Evolutionary conservation across 352 stramenopile genomes (phyloP).

Genomic region (Lagenidium sp.): DNA sequence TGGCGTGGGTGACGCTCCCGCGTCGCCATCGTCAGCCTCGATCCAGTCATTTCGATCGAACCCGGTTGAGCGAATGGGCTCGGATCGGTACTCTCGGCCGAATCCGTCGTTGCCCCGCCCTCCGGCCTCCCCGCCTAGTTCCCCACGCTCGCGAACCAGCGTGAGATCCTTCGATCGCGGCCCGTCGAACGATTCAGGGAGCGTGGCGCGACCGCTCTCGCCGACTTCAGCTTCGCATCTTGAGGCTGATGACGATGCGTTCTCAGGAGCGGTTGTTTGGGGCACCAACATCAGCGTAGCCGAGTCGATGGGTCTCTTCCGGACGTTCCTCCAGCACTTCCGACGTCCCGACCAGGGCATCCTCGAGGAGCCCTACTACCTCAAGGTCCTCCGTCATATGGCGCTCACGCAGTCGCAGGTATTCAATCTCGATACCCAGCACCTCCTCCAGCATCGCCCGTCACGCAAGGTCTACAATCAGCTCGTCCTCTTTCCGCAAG

Average conservation of each 20-base stretch:
- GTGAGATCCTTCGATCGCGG: conserved; percentile 7
- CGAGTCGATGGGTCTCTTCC: conserved; percentile 88
- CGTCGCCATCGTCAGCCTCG: conserved; percentile 32
- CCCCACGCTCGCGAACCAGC: conserved; percentile 32
- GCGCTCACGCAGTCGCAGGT: conserved; percentile 75
- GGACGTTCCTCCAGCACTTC: conserved; percentile 86
- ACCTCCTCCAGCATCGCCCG: conserved; percentile 75
- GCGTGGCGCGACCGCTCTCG: conserved; percentile 15
- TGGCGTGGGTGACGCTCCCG: conserved; percentile 3
- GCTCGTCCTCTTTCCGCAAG: conserved; percentile 93
- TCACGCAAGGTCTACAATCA: conserved; percentile 93
- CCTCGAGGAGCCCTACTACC: conserved; percentile 61
- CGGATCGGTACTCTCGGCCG: too few species aligned
- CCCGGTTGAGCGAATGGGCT: too few species aligned
- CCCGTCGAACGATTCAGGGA: conserved; percentile 8
- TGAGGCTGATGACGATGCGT: conserved; percentile 24
- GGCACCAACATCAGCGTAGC: conserved; percentile 92
- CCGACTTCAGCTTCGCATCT: neutral
- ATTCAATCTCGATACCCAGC: conserved; percentile 90
- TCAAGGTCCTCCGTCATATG: conserved; percentile 67
- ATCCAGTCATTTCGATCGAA: conserved; percentile 23
- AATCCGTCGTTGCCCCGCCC: conserved; percentile 32
- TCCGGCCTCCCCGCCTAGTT: conserved; percentile 53
- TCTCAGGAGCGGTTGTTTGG: conserved; percentile 86
- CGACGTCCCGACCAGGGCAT: conserved; percentile 20